phyloP scores from a whole-genome alignment of 1,284 basidiomycete genomes.

The Phellinidium pouzarii region DNA sequence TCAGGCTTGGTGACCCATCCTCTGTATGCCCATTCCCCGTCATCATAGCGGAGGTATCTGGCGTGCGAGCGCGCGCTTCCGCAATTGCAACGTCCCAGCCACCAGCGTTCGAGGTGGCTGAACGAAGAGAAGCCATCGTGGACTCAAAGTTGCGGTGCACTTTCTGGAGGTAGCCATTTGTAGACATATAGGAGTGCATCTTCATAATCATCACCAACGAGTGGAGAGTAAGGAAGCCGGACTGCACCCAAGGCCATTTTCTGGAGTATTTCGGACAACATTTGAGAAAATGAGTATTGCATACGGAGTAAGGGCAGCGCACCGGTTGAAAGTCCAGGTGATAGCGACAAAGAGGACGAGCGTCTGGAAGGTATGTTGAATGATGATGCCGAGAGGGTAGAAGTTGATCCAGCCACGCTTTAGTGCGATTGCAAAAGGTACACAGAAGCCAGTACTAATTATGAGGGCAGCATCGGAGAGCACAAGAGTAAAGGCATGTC shows the following conservation, averaged over 20 bases:
- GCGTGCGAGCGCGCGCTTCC: constrained; percentile 39
- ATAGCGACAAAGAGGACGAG: constrained; percentile 63
- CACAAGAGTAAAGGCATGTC: constrained; percentile 79
- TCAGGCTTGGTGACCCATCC: constrained; percentile 23
- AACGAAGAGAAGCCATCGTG: constrained; percentile 39
- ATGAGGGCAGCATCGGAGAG: constrained; percentile 82
- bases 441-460: constrained; percentile 65
- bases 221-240: constrained; percentile 92
- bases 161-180: constrained; percentile 80
- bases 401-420: constrained; percentile 75
- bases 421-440: constrained; percentile 78
- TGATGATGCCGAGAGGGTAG: constrained; percentile 61
- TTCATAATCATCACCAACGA: constrained; percentile 92
- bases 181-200: constrained; percentile 89
- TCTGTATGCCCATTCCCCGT: constrained; percentile 29
- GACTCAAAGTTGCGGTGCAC: constrained; percentile 41
- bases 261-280: constrained; percentile 33
- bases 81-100: constrained; percentile 56
- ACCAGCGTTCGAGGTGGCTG: constrained; percentile 44
- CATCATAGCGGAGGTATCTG: constrained; percentile 26
- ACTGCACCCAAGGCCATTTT: constrained; percentile 98
- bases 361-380: constrained; percentile 79
- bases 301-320: constrained; percentile 18
- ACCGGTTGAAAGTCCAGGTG: constrained; percentile 81
- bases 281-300: neutral